Conservation (phyloP, 2,329 filamentous ascomycete species). For the Pseudocercospora pini-densiflorae region DNA sequence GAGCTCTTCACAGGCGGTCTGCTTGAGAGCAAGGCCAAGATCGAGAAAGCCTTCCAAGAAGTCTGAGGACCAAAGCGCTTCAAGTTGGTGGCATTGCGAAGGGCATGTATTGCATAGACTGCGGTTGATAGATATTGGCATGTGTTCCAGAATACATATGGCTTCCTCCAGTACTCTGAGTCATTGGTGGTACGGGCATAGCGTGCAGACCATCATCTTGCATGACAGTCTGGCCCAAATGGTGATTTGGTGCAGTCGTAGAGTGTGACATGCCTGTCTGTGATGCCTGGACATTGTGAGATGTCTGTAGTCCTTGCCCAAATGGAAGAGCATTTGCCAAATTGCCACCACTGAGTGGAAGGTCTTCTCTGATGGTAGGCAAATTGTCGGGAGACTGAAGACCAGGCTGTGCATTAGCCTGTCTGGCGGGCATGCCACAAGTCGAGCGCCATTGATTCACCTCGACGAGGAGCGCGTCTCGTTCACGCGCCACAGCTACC, state of each 20-base stretch:
- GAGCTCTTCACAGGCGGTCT: conserved; percentile 27
- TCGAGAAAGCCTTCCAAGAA: conserved; percentile 24
- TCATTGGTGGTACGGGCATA: background rate
- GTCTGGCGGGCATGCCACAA: conserved; percentile 3
- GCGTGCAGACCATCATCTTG: background rate
- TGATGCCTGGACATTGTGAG: background rate
- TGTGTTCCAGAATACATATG: background rate
- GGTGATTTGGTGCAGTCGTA: background rate
- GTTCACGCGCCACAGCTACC: conserved; percentile 10
- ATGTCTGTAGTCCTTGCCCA: background rate
- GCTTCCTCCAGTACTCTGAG: background rate
- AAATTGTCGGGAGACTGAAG: background rate
- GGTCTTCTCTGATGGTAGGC: background rate
- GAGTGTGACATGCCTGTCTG: background rate
- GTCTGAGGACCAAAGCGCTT: background rate
- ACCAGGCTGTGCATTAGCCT: conserved; percentile 3
- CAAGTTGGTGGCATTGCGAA: conserved; percentile 1
- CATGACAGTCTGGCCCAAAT: background rate
- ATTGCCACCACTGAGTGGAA: background rate
- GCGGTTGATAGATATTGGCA: conserved; percentile 4
- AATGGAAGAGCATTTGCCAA: background rate
- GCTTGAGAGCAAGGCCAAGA: conserved; percentile 29
- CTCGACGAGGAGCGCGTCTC: conserved; percentile 11
- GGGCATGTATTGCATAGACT: conserved; percentile 8
- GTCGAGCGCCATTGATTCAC: conserved; percentile 3